Evolutionary conservation across 768 basidiomycete species (phyloP).

Genomic region (Suillus subluteus): DNA sequence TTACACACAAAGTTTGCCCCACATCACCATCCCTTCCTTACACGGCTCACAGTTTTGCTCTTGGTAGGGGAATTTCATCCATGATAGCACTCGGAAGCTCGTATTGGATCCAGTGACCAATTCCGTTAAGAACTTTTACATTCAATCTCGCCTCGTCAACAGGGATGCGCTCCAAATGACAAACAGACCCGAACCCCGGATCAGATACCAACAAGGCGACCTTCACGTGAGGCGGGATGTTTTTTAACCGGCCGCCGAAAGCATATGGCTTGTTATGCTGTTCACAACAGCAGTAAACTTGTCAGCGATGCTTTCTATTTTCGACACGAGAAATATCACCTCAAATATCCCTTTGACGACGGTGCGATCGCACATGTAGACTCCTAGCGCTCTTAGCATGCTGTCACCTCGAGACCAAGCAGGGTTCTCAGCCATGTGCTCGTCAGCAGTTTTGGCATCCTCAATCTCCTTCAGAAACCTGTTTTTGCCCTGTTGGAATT

Average conservation of each 20-base stretch:
- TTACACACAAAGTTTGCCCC: background rate
- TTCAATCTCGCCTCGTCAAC: constrained; percentile 10
- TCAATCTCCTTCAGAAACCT: background rate
- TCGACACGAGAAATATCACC: background rate
- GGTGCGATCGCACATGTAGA: constrained; percentile 7
- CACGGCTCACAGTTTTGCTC: background rate
- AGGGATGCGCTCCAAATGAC: constrained; percentile 6
- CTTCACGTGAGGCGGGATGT: constrained; percentile 3
- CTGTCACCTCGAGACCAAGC: constrained; percentile 4
- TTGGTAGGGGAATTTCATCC: constrained; percentile 6
- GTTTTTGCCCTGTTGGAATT: background rate
- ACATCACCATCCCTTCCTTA: background rate
- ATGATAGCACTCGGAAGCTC: constrained; percentile 19
- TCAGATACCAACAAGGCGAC: constrained; percentile 6
- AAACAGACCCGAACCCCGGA: background rate
- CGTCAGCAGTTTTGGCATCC: background rate
- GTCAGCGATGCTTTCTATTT: background rate
- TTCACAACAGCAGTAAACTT: background rate
- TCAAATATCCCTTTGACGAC: background rate
- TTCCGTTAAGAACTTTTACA: constrained; percentile 13
- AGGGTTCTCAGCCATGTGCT: constrained; percentile 6
- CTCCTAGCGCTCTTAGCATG: constrained; percentile 3
- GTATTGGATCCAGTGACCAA: constrained; percentile 24
- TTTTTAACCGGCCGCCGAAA: constrained; percentile 5
- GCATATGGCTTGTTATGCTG: constrained; percentile 10